Base-by-base conservation (phyloP, 768 basidiomycete species). In the Leccinum fibrillosum region DNA sequence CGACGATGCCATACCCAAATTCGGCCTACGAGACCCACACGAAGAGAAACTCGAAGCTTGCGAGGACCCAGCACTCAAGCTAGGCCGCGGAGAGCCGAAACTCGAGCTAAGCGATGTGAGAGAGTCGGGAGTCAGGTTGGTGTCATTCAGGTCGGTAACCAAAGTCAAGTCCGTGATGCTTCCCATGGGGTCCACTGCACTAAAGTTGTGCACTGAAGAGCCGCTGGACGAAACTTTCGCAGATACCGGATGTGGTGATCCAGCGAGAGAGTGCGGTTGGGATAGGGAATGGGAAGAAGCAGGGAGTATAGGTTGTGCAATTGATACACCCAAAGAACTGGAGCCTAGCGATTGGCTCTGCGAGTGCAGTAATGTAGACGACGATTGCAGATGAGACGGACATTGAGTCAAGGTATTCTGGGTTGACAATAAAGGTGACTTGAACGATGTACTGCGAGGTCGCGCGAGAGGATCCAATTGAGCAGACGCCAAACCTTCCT, bases 391-490 rank as follows among this genome's bases (percentile, higher is more conserved):
- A 62, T 61, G 64, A 17, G 64, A 63, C n/a, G 70, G 62, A 32
- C 67, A 64, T 28, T 69, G 67, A 25, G 65, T 58, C 34, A 61
- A 45, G 19, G 53, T 50, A 19, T 47, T 17, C 3, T 68, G 52
- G 13, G 68, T 53, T 19, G 58, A 55, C 35, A 69, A 37, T 32
- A 70, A 64, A 47, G 67, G 56, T 1, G 70, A 72, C 44, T 58
- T 68, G 21, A 72, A 64, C 7, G 66, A 67, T 39, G 70, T 58
- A 17, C 65, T 62, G 11, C 53, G 63, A 12, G 63, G 57, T 48
- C 64, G 72, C 19, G 57, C 56, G 19, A 71, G 59, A 37, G 70
- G 62, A 37, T 74, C 71, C 28, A 74, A 50, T 25, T 72, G 71
- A 23, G 57, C 51, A 42, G 72, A 42, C 4, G 72, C 52, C 17